Conservation (phyloP, 352 stramenopile genomes). For the Globisporangium irregulare region DNA sequence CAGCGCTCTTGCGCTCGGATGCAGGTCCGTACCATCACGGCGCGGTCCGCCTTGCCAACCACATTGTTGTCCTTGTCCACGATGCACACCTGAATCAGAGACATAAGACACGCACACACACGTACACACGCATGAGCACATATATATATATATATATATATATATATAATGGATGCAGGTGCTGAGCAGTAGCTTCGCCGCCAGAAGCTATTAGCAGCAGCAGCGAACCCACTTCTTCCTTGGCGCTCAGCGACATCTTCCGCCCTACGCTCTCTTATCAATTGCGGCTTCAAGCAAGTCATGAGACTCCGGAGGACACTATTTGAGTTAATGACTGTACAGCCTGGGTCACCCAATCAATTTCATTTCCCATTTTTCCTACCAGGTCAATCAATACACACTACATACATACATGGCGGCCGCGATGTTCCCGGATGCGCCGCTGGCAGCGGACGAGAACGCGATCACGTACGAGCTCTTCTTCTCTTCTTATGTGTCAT, state of each 20-base stretch:
- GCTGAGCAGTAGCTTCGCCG: not conserved
- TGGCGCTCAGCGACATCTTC: conserved; percentile 46
- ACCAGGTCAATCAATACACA: not conserved
- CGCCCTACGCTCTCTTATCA: not conserved
- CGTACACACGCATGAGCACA: not conserved
- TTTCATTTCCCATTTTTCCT: not conserved
- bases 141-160: not conserved
- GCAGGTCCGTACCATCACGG: conserved; percentile 60
- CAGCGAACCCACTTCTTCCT: conserved; percentile 40
- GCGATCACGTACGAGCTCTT: conserved; percentile 39
- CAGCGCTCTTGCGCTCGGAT: not conserved
- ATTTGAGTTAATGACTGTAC: not conserved
- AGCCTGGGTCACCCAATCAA: not conserved
- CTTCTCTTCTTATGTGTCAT: conserved; percentile 11
- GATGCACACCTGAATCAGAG: conserved; percentile 64
- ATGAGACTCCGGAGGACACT: not conserved
- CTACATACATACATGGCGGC: not conserved
- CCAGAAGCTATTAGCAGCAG: not conserved
- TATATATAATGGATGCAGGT: not conserved
- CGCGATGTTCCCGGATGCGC: conserved; percentile 4
- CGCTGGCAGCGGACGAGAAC: conserved; percentile 16
- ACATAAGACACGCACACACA: not conserved
- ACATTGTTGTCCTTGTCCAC: conserved; percentile 81
- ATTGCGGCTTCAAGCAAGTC: not conserved
- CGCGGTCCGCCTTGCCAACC: conserved; percentile 74